These are phyloP conservation scores for Mycena leptocephala DNA, from an alignment of 768 basidiomycete genomes.

Conservation along the genomic window DNA sequence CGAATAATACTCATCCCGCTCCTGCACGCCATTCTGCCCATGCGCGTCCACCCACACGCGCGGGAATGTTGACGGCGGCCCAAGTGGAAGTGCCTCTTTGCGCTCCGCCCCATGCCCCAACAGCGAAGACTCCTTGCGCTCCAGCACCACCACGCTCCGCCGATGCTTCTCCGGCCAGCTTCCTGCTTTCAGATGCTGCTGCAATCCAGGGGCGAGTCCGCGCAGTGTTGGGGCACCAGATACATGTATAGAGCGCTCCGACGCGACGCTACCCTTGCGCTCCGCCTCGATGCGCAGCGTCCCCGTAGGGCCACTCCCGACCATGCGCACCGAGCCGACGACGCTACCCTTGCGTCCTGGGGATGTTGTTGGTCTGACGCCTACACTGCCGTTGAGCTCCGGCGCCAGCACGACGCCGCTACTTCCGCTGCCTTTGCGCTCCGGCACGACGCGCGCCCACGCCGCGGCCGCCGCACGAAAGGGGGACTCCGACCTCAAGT, in stretches of 20 bases:
- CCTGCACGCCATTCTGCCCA: background rate
- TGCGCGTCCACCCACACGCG: background rate
- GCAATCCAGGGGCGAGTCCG: background rate
- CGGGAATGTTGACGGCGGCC: background rate
- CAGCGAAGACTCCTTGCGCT: background rate
- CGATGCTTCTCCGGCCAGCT: constrained; percentile 29
- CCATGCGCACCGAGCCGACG: too few species aligned
- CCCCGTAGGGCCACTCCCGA: too few species aligned
- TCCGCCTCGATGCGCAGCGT: too few species aligned
- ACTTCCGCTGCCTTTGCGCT: too few species aligned
- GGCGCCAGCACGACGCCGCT: too few species aligned
- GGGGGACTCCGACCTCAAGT: background rate
- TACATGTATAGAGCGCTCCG: too few species aligned
- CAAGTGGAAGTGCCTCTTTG: background rate
- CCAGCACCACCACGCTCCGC: background rate
- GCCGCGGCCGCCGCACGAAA: too few species aligned
- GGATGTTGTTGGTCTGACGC: too few species aligned
- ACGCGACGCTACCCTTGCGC: constrained; percentile 16
- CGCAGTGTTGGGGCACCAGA: background rate
- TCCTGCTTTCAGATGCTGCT: constrained; percentile 5
- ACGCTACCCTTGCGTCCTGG: too few species aligned
- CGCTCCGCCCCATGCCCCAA: background rate
- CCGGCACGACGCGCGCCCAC: too few species aligned
- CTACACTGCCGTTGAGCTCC: too few species aligned
- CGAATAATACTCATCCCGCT: background rate